Evolutionary conservation across 1,139 yeast genomes (phyloP).

Genomic region (Trichomonascaceae sp.): DNA sequence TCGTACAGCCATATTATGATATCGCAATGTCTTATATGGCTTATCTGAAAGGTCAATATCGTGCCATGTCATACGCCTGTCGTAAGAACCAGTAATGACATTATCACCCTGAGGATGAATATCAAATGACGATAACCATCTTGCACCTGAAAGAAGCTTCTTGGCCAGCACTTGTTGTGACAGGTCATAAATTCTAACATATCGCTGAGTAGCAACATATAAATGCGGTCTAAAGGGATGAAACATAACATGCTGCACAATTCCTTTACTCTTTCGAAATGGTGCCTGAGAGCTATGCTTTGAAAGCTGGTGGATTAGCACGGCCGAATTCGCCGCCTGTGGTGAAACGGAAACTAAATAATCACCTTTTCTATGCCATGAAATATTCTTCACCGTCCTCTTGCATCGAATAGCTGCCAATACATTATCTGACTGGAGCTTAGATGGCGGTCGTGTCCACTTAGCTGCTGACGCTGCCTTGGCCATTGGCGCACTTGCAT

Average conservation of each 20-base stretch:
- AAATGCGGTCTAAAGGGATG: slow-evolving; percentile 95
- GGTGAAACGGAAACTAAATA: slow-evolving; percentile 93
- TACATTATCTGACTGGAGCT: slow-evolving; percentile 60
- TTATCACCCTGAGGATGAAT: slow-evolving; percentile 97
- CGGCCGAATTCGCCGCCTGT: slow-evolving; percentile 81
- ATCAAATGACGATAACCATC: slow-evolving; percentile 88
- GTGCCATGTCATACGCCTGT: slow-evolving; percentile 95
- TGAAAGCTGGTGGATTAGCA: slow-evolving; percentile 87
- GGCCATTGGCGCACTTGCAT: slow-evolving; percentile 31
- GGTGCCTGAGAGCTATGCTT: slow-evolving; percentile 98
- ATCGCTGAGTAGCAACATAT: slow-evolving; percentile 90
- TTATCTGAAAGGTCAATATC: slow-evolving; percentile 84
- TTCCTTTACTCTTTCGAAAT: slow-evolving; percentile 86
- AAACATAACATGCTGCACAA: slow-evolving; percentile 91
- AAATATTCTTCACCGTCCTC: slow-evolving; percentile 69
- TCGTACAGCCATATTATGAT: slow-evolving; percentile 93
- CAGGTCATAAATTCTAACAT: slow-evolving; percentile 82
- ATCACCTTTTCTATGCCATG: slow-evolving; percentile 98
- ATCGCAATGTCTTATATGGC: slow-evolving; percentile 92
- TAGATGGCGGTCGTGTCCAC: slow-evolving; percentile 77
- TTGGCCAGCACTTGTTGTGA: slow-evolving; percentile 77
- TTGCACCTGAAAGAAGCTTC: slow-evolving; percentile 89
- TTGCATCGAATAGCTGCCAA: slow-evolving; percentile 65
- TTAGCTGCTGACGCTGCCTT: slow-evolving; percentile 59
- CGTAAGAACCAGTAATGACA: slow-evolving; percentile 85